Evolutionary conservation across 225 moss, liverwort and hornwort genomes (phyloP).

Genomic region (Ulota crispa): DNA sequence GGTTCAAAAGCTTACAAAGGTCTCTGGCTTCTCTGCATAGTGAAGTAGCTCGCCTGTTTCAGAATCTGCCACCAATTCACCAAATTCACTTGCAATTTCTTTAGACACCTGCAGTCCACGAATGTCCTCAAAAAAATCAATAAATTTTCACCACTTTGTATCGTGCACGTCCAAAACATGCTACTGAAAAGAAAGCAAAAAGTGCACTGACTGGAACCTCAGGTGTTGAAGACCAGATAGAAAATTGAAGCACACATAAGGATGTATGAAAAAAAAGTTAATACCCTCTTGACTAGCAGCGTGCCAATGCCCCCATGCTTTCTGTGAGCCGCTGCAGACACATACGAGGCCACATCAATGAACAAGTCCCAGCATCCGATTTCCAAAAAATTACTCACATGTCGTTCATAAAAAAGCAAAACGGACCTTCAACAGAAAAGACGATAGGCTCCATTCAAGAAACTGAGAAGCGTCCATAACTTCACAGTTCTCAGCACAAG

Average conservation of each 20-base stretch:
- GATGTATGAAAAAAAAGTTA: not conserved
- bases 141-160: not conserved
- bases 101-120: conserved; percentile 70
- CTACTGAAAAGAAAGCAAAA: not conserved
- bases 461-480: not conserved
- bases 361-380: conserved; percentile 22
- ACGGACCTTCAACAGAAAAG: not conserved
- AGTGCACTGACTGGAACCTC: not conserved
- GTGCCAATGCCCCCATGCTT: conserved; percentile 86
- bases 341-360: conserved; percentile 25
- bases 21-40: conserved; percentile 97
- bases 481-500: conserved; percentile 3
- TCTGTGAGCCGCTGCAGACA: conserved; percentile 75
- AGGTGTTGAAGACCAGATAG: not conserved
- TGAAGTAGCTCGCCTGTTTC: conserved; percentile 85
- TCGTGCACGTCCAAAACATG: conserved; percentile 4
- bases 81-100: conserved; percentile 92
- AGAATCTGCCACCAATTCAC: conserved; percentile 92
- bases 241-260: not conserved
- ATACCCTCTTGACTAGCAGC: conserved; percentile 90
- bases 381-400: conserved; percentile 11
- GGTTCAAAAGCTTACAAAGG: conserved; percentile 65
- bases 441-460: conserved; percentile 1
- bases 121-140: conserved; percentile 7
- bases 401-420: not conserved